Conservation (phyloP, 164 flowering plant genomes). For the Protea cynaroides region DNA sequence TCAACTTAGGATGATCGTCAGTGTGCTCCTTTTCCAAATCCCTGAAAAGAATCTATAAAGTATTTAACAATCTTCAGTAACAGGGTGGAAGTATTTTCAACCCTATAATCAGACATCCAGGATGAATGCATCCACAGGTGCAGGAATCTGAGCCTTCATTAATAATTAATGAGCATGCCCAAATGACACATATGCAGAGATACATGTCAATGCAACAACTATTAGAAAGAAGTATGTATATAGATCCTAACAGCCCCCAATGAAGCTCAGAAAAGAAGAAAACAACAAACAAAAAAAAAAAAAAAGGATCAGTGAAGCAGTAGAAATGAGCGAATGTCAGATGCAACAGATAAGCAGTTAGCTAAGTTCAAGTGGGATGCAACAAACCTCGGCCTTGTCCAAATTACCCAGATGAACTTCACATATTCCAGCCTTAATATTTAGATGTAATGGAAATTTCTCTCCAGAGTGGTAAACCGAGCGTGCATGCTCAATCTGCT, state of each 20-base stretch:
- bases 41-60: conserved; percentile 37
- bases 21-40: conserved; percentile 26
- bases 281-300: too few relatives aligned
- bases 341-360: background rate
- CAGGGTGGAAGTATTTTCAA: background rate
- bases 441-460: conserved; percentile 46
- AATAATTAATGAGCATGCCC: background rate
- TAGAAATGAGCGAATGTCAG: background rate
- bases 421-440: conserved; percentile 69
- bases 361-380: background rate
- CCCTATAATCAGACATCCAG: too few relatives aligned
- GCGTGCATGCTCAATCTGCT: conserved; percentile 52
- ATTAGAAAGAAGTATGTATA: background rate
- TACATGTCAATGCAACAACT: background rate
- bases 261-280: background rate
- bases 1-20: conserved; percentile 26
- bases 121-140: background rate
- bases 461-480: conserved; percentile 25
- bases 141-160: background rate
- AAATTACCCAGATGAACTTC: conserved; percentile 56
- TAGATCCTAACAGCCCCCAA: background rate
- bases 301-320: too few relatives aligned
- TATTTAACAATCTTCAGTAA: conserved; percentile 11
- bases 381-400: conserved; percentile 70
- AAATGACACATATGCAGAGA: background rate